Evolutionary conservation across 192 early-diverging fungal genomes (phyloP).

Genomic region (Entomortierella lignicola): DNA sequence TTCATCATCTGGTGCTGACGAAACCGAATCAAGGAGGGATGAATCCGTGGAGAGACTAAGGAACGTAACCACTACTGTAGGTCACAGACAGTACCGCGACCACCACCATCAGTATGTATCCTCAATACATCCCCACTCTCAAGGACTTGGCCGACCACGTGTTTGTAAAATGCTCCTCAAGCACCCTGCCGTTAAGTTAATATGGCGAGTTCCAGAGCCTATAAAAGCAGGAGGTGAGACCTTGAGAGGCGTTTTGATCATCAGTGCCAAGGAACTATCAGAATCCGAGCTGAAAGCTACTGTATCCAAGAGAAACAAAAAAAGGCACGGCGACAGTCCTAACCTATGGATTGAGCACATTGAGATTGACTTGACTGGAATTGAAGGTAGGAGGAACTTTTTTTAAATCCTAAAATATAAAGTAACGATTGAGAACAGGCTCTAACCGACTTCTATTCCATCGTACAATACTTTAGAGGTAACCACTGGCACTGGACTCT

Average conservation of each 20-base stretch:
- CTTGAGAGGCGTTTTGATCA: constrained; percentile 29
- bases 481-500: constrained; percentile 19
- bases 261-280: constrained; percentile 25
- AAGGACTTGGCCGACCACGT: not conserved
- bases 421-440: too few species aligned
- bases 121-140: not conserved
- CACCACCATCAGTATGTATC: too few species aligned
- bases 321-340: not conserved
- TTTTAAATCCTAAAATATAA: too few species aligned
- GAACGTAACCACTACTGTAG: too few species aligned
- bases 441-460: not conserved
- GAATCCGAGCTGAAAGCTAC: constrained; percentile 16
- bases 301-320: not conserved
- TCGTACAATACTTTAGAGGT: constrained; percentile 25
- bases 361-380: constrained; percentile 38
- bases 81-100: too few species aligned
- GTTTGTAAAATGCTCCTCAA: constrained; percentile 39
- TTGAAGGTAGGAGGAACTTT: constrained; percentile 26
- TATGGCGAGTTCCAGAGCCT: constrained; percentile 45
- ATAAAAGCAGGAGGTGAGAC: constrained; percentile 44
- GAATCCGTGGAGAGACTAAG: not conserved
- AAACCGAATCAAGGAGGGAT: too few species aligned
- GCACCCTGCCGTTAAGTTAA: constrained; percentile 32
- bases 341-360: constrained; percentile 26
- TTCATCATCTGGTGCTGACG: too few species aligned